phyloP scores from a whole-genome alignment of 768 basidiomycete genomes.

The Tricholoma bakamatsutake region DNA sequence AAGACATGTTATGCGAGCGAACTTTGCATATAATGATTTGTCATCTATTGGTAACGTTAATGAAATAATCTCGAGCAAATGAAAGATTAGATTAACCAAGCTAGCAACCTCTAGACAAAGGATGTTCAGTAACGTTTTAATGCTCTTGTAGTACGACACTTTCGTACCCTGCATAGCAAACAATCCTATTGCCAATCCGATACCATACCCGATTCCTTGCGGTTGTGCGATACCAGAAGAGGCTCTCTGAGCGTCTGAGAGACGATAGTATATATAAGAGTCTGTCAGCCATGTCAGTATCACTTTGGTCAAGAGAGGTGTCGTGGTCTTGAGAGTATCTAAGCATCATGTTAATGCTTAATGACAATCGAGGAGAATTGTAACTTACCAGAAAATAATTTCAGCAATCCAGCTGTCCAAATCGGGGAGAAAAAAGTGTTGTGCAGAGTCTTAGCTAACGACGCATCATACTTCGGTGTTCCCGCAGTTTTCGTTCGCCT shows the following conservation, averaged over 20 bases:
- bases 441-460: slow-evolving; percentile 30
- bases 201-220: slow-evolving; percentile 43
- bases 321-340: slow-evolving; percentile 41
- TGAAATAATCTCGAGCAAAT: not conserved
- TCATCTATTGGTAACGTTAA: slow-evolving; percentile 13
- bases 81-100: slow-evolving; percentile 19
- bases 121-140: not conserved
- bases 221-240: slow-evolving; percentile 26
- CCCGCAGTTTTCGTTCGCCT: not conserved
- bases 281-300: slow-evolving; percentile 42
- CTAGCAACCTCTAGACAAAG: slow-evolving; percentile 23
- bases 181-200: slow-evolving; percentile 44
- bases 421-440: slow-evolving; percentile 30
- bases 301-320: slow-evolving; percentile 43
- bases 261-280: slow-evolving; percentile 31
- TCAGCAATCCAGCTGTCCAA: slow-evolving; percentile 32
- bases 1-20: not conserved
- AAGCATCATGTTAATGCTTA: not conserved
- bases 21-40: slow-evolving; percentile 16
- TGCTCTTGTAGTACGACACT: slow-evolving; percentile 1
- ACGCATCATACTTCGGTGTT: slow-evolving; percentile 24
- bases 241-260: slow-evolving; percentile 24
- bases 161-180: slow-evolving; percentile 46
- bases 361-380: not conserved
- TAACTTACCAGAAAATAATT: slow-evolving; percentile 27